Conservation (phyloP, 805 yeast genomes). For the Lipomyces kockii region DNA sequence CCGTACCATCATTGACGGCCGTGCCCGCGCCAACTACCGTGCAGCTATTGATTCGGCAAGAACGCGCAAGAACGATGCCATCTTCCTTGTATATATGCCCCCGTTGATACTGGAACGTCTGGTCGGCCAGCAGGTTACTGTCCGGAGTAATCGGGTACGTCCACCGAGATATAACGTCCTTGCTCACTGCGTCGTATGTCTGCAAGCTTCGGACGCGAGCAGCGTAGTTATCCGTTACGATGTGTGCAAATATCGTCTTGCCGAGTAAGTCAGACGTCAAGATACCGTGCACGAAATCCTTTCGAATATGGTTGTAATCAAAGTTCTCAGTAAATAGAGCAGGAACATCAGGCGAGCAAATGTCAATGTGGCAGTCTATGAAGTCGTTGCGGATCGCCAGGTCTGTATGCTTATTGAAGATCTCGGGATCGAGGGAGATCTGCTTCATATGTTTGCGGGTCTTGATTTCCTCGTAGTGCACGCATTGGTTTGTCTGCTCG, state of each 20-base stretch:
- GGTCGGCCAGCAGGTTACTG: constrained; percentile 70
- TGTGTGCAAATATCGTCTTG: constrained; percentile 87
- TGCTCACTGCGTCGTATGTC: constrained; percentile 88
- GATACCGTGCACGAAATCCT: constrained; percentile 89
- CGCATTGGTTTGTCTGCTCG: constrained; percentile 70
- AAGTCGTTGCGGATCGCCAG: constrained; percentile 86
- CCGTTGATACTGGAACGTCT: constrained; percentile 76
- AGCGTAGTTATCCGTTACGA: constrained; percentile 79
- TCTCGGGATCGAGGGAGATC: constrained; percentile 78
- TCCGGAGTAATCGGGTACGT: constrained; percentile 91
- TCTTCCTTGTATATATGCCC: constrained; percentile 89
- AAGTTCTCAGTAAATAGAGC: constrained; percentile 95
- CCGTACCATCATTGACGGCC: constrained; percentile 73
- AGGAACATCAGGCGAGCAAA: constrained; percentile 92
- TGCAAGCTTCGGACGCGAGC: constrained; percentile 96
- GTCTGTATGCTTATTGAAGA: constrained; percentile 75
- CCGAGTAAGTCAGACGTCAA: constrained; percentile 86
- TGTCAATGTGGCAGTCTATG: constrained; percentile 95
- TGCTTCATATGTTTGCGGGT: constrained; percentile 52
- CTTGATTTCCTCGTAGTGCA: constrained; percentile 77
- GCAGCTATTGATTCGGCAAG: constrained; percentile 80
- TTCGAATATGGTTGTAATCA: constrained; percentile 85
- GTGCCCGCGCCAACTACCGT: constrained; percentile 83
- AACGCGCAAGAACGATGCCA: constrained; percentile 87
- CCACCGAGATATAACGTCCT: constrained; percentile 90